Evolutionary conservation across 257 asterid genomes (phyloP).

Genomic region (Lantana camara): DNA sequence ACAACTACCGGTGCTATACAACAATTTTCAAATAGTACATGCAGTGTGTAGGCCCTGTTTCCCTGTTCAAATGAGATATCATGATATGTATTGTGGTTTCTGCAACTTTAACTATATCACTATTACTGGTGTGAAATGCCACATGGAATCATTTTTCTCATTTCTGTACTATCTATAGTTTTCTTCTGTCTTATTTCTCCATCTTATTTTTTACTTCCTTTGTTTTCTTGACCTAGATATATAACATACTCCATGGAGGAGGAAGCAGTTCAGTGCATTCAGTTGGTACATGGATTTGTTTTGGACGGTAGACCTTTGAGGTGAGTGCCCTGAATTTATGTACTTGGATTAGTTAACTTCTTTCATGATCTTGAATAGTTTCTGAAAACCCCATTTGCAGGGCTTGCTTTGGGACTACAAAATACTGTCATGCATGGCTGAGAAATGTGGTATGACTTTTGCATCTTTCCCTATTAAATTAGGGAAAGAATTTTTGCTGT

Average conservation of each 20-base stretch:
- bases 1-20: conserved; percentile 90
- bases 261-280: conserved; percentile 96
- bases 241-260: conserved; percentile 89
- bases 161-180: background rate
- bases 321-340: conserved; percentile 40
- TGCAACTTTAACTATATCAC: background rate
- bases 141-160: conserved; percentile 10
- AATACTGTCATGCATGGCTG: conserved; percentile 93
- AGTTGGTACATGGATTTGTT: conserved; percentile 82
- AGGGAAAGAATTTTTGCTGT: background rate
- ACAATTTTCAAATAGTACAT: conserved; percentile 85
- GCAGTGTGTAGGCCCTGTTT: conserved; percentile 80
- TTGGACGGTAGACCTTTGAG: conserved; percentile 82
- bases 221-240: conserved; percentile 53
- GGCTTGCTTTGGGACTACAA: conserved; percentile 94
- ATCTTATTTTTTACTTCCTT: conserved; percentile 6
- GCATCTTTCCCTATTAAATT: conserved; percentile 16
- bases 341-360: background rate
- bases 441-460: conserved; percentile 66
- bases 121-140: conserved; percentile 3
- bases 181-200: background rate
- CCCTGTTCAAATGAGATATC: conserved; percentile 11
- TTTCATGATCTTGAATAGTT: conserved; percentile 20
- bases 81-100: background rate
- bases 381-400: conserved; percentile 52